Percentiles rank a stretch among this genome's conserved stretches.
phyloP scores from a whole-genome alignment of 495 filamentous ascomycete species.

The Baudoinia panamericana region DNA sequence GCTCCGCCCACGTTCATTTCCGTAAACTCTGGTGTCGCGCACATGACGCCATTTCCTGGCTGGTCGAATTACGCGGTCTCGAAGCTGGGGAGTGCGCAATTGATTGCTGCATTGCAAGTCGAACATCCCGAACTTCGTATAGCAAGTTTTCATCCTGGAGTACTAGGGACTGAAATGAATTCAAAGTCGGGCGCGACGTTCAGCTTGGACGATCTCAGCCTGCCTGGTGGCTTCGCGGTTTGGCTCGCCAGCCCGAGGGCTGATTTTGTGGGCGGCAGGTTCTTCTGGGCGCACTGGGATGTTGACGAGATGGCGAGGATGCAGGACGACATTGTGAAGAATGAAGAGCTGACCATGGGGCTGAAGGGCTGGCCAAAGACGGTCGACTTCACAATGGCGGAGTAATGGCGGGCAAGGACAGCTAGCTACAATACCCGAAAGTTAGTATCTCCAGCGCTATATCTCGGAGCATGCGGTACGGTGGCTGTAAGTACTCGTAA shows the following conservation, averaged over 20 bases:
- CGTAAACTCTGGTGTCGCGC: not conserved
- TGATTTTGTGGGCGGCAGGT: conserved; percentile 3
- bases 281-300: conserved; percentile 10
- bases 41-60: not conserved
- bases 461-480: too few relatives aligned
- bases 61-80: not conserved
- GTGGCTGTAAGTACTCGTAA: too few relatives aligned
- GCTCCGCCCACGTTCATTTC: not conserved
- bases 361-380: not conserved
- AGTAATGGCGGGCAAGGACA: too few relatives aligned
- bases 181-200: not conserved
- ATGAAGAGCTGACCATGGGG: conserved; percentile 4
- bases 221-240: conserved; percentile 9
- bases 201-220: conserved; percentile 1
- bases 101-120: not conserved
- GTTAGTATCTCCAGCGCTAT: too few relatives aligned
- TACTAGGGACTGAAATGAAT: conserved; percentile 1
- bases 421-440: too few relatives aligned
- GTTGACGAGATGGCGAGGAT: conserved; percentile 10
- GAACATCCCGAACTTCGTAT: not conserved
- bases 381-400: too few relatives aligned
- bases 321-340: conserved; percentile 6
- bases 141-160: not conserved
- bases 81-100: not conserved
- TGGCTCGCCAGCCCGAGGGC: conserved; percentile 4